These are phyloP conservation scores for Talaromyces sp. DNA, from an alignment of 2,329 filamentous ascomycete genomes.

Conservation along the genomic window DNA sequence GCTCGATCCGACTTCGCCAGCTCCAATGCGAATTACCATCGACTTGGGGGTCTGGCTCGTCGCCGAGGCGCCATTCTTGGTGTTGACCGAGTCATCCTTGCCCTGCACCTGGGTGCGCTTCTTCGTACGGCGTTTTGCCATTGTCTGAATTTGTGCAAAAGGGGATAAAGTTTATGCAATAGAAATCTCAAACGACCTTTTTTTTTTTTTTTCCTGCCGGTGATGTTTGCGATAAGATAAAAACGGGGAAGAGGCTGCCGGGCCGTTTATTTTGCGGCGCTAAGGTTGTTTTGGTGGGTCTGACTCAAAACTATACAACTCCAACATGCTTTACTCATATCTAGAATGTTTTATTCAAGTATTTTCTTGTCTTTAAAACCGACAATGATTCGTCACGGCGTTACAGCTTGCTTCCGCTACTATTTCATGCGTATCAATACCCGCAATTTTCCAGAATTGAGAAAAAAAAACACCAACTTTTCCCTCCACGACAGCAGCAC, in stretches of 20 bases:
- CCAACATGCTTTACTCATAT: neutral
- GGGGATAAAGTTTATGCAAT: neutral
- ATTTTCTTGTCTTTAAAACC: neutral
- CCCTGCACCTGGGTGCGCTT: conserved; percentile 80
- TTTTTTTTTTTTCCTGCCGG: conserved; percentile 3
- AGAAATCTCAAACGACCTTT: neutral
- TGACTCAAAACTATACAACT: neutral
- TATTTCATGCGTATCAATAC: neutral
- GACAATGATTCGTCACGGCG: neutral
- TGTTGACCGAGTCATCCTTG: conserved; percentile 48
- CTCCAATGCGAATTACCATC: conserved; percentile 97
- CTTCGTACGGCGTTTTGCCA: conserved; percentile 79
- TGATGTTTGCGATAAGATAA: conserved; percentile 24
- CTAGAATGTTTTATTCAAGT: neutral
- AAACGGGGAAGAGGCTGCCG: conserved; percentile 25
- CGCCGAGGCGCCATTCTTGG: conserved; percentile 34
- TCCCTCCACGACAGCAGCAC: neutral
- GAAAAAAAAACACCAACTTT: neutral
- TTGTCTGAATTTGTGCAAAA: conserved; percentile 30
- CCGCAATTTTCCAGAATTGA: neutral
- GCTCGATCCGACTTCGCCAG: conserved; percentile 85
- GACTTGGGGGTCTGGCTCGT: conserved; percentile 66
- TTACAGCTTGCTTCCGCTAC: neutral
- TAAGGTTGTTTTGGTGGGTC: conserved; percentile 24
- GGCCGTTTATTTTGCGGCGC: conserved; percentile 34